These are phyloP conservation scores for Meyerozyma guilliermondii DNA, from an alignment of 1,139 yeast genomes.

Conservation along the genomic window DNA sequence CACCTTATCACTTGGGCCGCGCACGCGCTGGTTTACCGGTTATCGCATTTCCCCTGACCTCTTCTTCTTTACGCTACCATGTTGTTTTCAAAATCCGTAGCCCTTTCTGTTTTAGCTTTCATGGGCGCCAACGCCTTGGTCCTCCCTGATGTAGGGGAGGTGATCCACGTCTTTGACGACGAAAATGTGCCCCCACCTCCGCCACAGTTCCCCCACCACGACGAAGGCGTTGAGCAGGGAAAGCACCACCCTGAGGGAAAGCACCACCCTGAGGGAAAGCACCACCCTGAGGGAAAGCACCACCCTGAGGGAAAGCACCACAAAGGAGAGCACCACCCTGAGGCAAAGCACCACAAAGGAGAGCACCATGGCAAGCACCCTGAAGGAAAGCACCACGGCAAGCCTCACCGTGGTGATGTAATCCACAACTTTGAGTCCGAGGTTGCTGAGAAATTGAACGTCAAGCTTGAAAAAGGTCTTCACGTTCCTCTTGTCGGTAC, in stretches of 20 bases:
- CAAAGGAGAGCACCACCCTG: slow-evolving; percentile 5
- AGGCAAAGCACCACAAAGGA: slow-evolving; percentile 6
- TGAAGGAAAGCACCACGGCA: background rate
- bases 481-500: slow-evolving; percentile 9
- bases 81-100: slow-evolving; percentile 47
- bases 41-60: slow-evolving; percentile 2
- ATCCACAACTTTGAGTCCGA: background rate
- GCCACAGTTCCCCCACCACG: slow-evolving; percentile 2
- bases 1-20: slow-evolving; percentile 1
- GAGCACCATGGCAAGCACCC: slow-evolving; percentile 2
- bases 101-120: slow-evolving; percentile 51
- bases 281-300: no score
- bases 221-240: no score
- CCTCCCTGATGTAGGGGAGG: slow-evolving; percentile 47
- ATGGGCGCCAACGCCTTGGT: slow-evolving; percentile 61
- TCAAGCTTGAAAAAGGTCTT: slow-evolving; percentile 2
- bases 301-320: no score
- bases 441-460: background rate
- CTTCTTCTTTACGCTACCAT: slow-evolving; percentile 13
- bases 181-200: background rate
- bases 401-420: slow-evolving; percentile 1
- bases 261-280: no score
- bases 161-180: slow-evolving; percentile 35
- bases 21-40: slow-evolving; percentile 1
- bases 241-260: no score